These are phyloP conservation scores for Yamadazyma tumulicola DNA, from an alignment of 805 yeast genomes.

Conservation along the genomic window DNA sequence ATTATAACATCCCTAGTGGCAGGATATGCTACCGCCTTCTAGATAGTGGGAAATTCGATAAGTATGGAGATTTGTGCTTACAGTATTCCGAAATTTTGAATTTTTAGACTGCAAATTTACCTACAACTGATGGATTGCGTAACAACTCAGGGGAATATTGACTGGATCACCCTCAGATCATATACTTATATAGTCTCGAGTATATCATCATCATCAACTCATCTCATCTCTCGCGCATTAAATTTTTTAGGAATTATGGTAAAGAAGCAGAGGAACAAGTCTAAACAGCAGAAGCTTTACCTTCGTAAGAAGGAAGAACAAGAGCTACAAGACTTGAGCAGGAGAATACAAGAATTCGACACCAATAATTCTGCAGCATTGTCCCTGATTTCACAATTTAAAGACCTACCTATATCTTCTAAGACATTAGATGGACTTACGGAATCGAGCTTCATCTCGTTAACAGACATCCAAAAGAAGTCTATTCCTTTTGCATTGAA, in stretches of 20 bases:
- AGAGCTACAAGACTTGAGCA: constrained; percentile 42
- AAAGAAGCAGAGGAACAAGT: constrained; percentile 16
- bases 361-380: constrained; percentile 27
- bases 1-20: constrained; percentile 40
- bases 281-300: constrained; percentile 13
- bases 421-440: constrained; percentile 68
- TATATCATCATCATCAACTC: too few species aligned
- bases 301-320: constrained; percentile 30
- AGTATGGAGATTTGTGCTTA: constrained; percentile 37
- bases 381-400: constrained; percentile 45
- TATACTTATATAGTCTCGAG: too few species aligned
- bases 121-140: too few species aligned
- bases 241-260: constrained; percentile 13
- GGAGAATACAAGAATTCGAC: constrained; percentile 53
- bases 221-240: constrained; percentile 7
- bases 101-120: too few species aligned
- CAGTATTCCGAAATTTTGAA: constrained; percentile 41
- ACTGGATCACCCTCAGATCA: too few species aligned
- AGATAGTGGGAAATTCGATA: constrained; percentile 22
- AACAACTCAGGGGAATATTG: too few species aligned
- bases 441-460: constrained; percentile 69
- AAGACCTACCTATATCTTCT: constrained; percentile 72
- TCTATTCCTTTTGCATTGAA: constrained; percentile 74
- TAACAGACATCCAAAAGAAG: constrained; percentile 84
- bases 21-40: constrained; percentile 30